Conservation (phyloP, 345 rosid species). For the Rhizophora apiculata region DNA sequence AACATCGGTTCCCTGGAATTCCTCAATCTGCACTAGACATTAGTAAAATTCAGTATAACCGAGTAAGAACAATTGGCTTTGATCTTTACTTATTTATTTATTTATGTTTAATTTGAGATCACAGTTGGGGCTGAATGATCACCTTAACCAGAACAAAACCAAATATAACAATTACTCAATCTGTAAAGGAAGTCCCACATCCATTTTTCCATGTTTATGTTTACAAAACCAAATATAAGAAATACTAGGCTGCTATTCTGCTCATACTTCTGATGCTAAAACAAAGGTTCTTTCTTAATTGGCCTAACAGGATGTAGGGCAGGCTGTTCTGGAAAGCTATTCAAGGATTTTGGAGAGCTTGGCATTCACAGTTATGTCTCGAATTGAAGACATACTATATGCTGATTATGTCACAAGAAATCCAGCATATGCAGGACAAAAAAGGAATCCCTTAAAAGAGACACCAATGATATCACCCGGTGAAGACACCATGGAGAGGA, state of each 20-base stretch:
- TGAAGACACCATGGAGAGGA: slow-evolving; percentile 17
- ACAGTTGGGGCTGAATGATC: background rate
- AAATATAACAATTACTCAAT: no score
- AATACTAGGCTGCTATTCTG: background rate
- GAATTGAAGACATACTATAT: slow-evolving; percentile 68
- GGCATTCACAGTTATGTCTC: slow-evolving; percentile 69
- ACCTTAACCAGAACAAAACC: background rate
- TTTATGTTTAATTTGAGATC: background rate
- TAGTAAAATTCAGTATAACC: slow-evolving; percentile 75
- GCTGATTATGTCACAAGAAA: slow-evolving; percentile 55
- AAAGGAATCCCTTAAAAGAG: slow-evolving; percentile 30
- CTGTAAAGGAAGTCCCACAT: no score
- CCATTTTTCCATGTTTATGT: no score
- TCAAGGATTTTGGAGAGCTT: slow-evolving; percentile 82
- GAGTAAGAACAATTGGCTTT: slow-evolving; percentile 33
- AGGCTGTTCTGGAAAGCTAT: slow-evolving; percentile 76
- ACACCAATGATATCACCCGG: slow-evolving; percentile 3
- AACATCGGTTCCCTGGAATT: slow-evolving; percentile 78
- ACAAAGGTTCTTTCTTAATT: slow-evolving; percentile 1
- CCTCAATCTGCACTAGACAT: slow-evolving; percentile 83
- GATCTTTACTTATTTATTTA: no score
- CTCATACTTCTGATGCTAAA: background rate
- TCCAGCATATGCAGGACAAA: slow-evolving; percentile 39
- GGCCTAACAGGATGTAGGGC: slow-evolving; percentile 67
- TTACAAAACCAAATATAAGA: background rate